These are phyloP conservation scores for Acacia pycnantha DNA, from an alignment of 331 rosid genomes.

Conservation along the genomic window DNA sequence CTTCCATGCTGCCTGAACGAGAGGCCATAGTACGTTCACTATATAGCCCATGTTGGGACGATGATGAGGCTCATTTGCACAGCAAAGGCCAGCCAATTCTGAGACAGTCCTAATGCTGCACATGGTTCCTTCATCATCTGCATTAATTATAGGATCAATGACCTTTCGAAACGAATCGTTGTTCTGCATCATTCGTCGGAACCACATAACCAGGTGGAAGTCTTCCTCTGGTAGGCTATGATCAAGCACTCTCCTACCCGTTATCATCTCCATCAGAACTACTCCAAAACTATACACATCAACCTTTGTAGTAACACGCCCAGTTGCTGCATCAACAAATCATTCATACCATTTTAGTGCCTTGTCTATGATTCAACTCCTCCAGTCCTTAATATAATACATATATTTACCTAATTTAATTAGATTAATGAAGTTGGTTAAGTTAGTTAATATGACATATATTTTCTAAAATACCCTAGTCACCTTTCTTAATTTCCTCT, in stretches of 20 bases:
- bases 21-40: slow-evolving; percentile 71
- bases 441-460: too few species aligned
- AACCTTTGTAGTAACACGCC: slow-evolving; percentile 77
- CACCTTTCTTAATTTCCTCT: too few species aligned
- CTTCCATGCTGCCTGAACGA: slow-evolving; percentile 64
- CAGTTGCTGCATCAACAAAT: slow-evolving; percentile 58
- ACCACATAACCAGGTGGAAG: slow-evolving; percentile 81
- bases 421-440: too few species aligned
- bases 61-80: slow-evolving; percentile 74
- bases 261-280: slow-evolving; percentile 81
- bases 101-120: slow-evolving; percentile 55
- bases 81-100: slow-evolving; percentile 80
- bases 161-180: slow-evolving; percentile 41
- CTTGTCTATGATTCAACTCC: neutral
- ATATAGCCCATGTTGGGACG: slow-evolving; percentile 82
- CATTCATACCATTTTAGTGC: neutral
- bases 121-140: slow-evolving; percentile 53
- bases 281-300: slow-evolving; percentile 95
- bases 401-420: too few species aligned
- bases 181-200: slow-evolving; percentile 49
- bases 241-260: slow-evolving; percentile 80
- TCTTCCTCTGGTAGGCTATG: slow-evolving; percentile 71
- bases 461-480: too few species aligned
- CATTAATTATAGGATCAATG: slow-evolving; percentile 53
- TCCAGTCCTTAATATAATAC: too few species aligned